phyloP scores from a whole-genome alignment of 495 filamentous ascomycete genomes.

The Chlorociboria aeruginascens region DNA sequence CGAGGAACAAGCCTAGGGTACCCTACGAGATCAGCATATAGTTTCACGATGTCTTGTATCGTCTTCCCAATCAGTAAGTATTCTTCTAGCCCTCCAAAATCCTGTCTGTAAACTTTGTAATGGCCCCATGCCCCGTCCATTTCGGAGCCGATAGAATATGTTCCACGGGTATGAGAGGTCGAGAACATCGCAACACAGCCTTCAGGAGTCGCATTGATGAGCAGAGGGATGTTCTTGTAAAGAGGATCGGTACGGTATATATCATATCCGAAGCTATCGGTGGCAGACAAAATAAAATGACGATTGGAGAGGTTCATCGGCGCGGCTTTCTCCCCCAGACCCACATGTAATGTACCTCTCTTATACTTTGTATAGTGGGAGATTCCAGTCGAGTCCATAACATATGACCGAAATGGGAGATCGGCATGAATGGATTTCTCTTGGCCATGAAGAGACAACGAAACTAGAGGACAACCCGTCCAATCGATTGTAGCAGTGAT shows the following conservation, averaged over 20 bases:
- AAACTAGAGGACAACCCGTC: conserved; percentile 41
- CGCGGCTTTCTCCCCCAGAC: conserved; percentile 56
- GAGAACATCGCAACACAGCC: conserved; percentile 57
- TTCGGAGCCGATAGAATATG: conserved; percentile 57
- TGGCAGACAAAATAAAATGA: conserved; percentile 51
- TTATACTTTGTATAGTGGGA: conserved; percentile 50
- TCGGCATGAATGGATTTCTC: conserved; percentile 42
- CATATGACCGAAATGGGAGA: conserved; percentile 49
- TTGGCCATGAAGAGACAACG: conserved; percentile 37
- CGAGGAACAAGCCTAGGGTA: conserved; percentile 52
- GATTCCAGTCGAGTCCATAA: conserved; percentile 42
- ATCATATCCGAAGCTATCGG: conserved; percentile 60
- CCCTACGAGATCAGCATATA: conserved; percentile 53
- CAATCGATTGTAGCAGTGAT: conserved; percentile 43
- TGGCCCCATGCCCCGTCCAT: conserved; percentile 60
- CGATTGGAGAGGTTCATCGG: conserved; percentile 61
- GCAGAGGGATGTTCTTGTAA: conserved; percentile 60
- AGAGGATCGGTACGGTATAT: conserved; percentile 56
- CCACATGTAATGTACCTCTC: conserved; percentile 45
- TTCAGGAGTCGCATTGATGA: conserved; percentile 48
- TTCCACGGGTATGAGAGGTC: conserved; percentile 46
- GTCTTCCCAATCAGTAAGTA: conserved; percentile 56
- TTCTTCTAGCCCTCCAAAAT: conserved; percentile 56
- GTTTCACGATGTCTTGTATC: conserved; percentile 46
- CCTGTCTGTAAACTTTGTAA: conserved; percentile 60